A percentile compares a stretch with the other conserved stretches of the same genome.
Evolutionary conservation across 2,329 filamentous ascomycete species (phyloP).

Genomic region (Trichoderma koningiopsis): DNA sequence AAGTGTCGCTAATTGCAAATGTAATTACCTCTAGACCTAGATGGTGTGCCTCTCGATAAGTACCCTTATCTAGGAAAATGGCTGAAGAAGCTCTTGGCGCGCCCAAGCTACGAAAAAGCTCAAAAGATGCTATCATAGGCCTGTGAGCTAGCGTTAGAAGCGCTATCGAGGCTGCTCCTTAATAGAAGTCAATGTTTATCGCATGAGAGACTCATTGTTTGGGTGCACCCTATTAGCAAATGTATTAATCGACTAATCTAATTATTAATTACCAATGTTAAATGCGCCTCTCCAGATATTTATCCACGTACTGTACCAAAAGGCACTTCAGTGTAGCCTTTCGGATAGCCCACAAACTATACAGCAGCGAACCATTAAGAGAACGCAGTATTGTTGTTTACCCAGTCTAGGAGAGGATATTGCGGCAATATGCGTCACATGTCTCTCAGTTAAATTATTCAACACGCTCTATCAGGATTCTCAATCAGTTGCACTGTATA

Average conservation of each 20-base stretch:
- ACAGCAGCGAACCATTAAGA: too few species aligned
- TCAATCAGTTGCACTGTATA: too few species aligned
- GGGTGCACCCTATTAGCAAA: background rate
- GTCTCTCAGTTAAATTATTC: too few species aligned
- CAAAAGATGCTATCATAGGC: background rate
- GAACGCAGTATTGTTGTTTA: too few species aligned
- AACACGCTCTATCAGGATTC: too few species aligned
- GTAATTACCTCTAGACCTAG: background rate
- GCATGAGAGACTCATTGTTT: background rate
- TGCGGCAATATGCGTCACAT: too few species aligned
- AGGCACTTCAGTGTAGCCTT: too few species aligned
- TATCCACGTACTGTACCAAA: too few species aligned
- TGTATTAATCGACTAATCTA: background rate
- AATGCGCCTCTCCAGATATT: too few species aligned
- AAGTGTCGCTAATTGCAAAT: background rate
- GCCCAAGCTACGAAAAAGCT: background rate
- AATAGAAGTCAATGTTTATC: background rate
- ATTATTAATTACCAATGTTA: too few species aligned
- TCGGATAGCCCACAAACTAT: too few species aligned
- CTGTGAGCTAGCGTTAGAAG: background rate
- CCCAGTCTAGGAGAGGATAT: too few species aligned
- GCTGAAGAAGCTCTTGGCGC: background rate
- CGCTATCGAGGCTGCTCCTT: background rate
- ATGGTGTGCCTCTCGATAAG: background rate
- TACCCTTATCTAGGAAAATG: background rate